Conservation (phyloP, 352 stramenopile species). For the Pythium angustatum region DNA sequence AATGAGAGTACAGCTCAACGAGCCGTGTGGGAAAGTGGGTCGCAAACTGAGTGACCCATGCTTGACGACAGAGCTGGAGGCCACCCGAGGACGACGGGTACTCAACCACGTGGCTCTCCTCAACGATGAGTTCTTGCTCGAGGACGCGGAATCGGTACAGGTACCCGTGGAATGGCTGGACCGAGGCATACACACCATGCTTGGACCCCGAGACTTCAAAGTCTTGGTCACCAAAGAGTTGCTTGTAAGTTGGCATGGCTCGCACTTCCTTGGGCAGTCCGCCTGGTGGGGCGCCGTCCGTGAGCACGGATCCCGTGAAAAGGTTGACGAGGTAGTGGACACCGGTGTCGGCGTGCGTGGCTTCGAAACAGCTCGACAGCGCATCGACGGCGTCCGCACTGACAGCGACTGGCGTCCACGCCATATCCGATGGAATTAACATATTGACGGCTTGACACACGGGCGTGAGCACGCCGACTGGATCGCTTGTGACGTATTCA, state of each 20-base stretch:
- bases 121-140: neutral
- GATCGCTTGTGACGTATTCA: slow-evolving; percentile 1
- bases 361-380: slow-evolving; percentile 20
- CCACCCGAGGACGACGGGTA: neutral
- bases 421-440: slow-evolving; percentile 1
- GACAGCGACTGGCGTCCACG: slow-evolving; percentile 3
- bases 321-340: slow-evolving; percentile 30
- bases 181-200: slow-evolving; percentile 5
- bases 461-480: neutral
- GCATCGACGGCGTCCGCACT: neutral
- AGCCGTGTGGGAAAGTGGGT: slow-evolving; percentile 34
- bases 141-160: slow-evolving; percentile 13
- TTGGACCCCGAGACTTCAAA: slow-evolving; percentile 27
- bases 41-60: slow-evolving; percentile 33
- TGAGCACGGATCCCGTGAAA: slow-evolving; percentile 23
- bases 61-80: slow-evolving; percentile 9
- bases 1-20: slow-evolving; percentile 45
- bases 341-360: slow-evolving; percentile 4
- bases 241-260: neutral
- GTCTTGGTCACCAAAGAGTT: slow-evolving; percentile 29
- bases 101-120: neutral
- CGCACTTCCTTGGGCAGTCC: slow-evolving; percentile 17
- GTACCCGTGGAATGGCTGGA: slow-evolving; percentile 9
- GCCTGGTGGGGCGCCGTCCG: slow-evolving; percentile 20
- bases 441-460: slow-evolving; percentile 19